A percentile compares a stretch with the other conserved stretches of the same genome.
phyloP scores from a whole-genome alignment of 371 early-diverging fungal species.

The Gilbertella persicaria region DNA sequence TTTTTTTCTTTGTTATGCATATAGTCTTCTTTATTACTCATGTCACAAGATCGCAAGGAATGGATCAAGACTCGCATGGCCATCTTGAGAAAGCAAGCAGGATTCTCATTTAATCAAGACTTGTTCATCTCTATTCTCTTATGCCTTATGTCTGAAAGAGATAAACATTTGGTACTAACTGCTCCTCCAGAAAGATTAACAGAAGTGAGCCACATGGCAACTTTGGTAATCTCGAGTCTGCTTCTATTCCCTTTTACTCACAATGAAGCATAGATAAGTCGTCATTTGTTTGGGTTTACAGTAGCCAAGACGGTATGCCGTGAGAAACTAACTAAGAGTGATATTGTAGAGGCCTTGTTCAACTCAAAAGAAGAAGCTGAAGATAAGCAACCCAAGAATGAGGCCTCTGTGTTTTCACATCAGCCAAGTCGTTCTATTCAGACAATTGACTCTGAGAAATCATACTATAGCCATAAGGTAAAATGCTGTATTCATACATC shows the following conservation, averaged over 20 bases:
- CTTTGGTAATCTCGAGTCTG: slow-evolving; percentile 25
- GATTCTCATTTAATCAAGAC: slow-evolving; percentile 46
- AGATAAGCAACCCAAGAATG: slow-evolving; percentile 3
- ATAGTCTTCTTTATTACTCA: not conserved
- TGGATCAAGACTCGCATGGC: slow-evolving; percentile 50
- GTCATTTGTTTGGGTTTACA: slow-evolving; percentile 46
- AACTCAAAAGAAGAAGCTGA: slow-evolving; percentile 30
- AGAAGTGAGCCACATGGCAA: slow-evolving; percentile 47
- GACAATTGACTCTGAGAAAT: slow-evolving; percentile 23
- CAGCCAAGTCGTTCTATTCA: slow-evolving; percentile 15
- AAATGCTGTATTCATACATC: too few relatives aligned
- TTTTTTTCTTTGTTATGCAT: not conserved
- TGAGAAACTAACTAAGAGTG: slow-evolving; percentile 26
- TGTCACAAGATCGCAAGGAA: slow-evolving; percentile 44
- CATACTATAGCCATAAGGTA: too few relatives aligned
- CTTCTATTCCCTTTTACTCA: not conserved
- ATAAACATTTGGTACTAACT: slow-evolving; percentile 44
- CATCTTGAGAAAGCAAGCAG: slow-evolving; percentile 36
- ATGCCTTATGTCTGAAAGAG: slow-evolving; percentile 42
- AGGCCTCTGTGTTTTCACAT: slow-evolving; percentile 6
- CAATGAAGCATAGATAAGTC: slow-evolving; percentile 42
- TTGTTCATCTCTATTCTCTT: slow-evolving; percentile 47
- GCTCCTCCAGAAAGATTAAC: slow-evolving; percentile 37
- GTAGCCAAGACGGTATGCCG: slow-evolving; percentile 39
- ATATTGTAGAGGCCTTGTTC: slow-evolving; percentile 39